Conservation (phyloP, 495 filamentous ascomycete genomes). For the Aspergillus sclerotiicarbonarius region DNA sequence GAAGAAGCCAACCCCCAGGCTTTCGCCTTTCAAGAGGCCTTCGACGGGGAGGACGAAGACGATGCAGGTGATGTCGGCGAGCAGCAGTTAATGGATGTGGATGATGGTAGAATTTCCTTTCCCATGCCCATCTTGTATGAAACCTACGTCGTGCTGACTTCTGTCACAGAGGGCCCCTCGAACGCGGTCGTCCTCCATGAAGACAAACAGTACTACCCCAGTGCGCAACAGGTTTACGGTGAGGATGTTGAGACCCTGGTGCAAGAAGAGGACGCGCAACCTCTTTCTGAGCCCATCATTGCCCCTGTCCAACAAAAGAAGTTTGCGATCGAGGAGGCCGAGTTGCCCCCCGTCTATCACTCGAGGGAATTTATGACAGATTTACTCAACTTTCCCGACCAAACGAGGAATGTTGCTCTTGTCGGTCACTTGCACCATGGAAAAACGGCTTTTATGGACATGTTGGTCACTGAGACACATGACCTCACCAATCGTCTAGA, state of each 20-base stretch:
- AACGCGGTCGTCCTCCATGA: conserved; percentile 97
- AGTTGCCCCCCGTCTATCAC: conserved; percentile 84
- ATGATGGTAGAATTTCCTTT: conserved; percentile 63
- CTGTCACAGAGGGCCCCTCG: conserved; percentile 76
- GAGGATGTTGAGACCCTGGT: conserved; percentile 92
- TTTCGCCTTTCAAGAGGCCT: conserved; percentile 77
- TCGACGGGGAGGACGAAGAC: conserved; percentile 60
- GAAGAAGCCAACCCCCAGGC: conserved; percentile 66
- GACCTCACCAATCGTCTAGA: conserved; percentile 74
- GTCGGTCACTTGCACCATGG: conserved; percentile 95
- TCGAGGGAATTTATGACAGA: conserved; percentile 92
- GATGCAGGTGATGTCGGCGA: conserved; percentile 54
- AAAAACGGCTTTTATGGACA: conserved; percentile 98
- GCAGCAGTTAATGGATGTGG: conserved; percentile 92
- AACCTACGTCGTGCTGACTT: conserved; percentile 12
- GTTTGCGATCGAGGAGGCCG: conserved; percentile 87
- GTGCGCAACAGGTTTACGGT: conserved; percentile 91
- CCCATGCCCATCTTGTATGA: background rate
- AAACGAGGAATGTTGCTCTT: conserved; percentile 87
- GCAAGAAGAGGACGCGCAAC: conserved; percentile 95
- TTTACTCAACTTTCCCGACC: conserved; percentile 91
- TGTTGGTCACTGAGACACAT: conserved; percentile 94
- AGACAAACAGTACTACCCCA: conserved; percentile 99
- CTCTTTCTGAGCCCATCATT: conserved; percentile 87
- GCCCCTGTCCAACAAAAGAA: conserved; percentile 92